phyloP scores from a whole-genome alignment of 169 alveolate genomes.

The Toxoplasma gondii region DNA sequence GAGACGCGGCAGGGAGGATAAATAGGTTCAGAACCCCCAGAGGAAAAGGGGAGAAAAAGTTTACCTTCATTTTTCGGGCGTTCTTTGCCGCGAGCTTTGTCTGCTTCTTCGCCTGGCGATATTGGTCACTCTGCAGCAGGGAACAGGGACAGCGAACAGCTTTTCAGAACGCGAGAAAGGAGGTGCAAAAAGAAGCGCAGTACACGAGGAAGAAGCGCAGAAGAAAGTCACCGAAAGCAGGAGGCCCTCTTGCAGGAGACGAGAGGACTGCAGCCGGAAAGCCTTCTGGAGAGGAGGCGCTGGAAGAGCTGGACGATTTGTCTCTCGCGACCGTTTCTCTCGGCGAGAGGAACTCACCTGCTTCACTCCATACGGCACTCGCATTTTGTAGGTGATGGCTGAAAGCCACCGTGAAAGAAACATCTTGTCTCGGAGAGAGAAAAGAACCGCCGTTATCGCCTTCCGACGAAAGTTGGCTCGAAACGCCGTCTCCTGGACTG shows the following conservation, averaged over 20 bases:
- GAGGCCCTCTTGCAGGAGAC: too few relatives aligned
- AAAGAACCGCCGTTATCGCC: neutral
- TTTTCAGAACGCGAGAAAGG: neutral
- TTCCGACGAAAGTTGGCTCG: too few relatives aligned
- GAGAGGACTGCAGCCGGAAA: too few relatives aligned
- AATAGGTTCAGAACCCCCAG: neutral
- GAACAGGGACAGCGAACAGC: neutral
- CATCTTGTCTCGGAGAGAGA: neutral
- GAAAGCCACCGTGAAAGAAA: neutral
- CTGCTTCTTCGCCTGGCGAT: constrained; percentile 17
- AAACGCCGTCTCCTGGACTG: too few relatives aligned
- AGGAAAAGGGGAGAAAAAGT: neutral
- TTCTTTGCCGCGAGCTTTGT: neutral
- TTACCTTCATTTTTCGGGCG: constrained; percentile 35
- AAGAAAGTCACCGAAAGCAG: neutral
- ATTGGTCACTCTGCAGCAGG: constrained; percentile 22
- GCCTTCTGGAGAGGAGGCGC: too few relatives aligned
- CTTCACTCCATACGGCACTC: constrained; percentile 40
- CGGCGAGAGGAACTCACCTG: constrained; percentile 21
- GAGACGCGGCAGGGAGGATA: neutral
- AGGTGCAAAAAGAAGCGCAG: neutral
- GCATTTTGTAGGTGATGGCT: constrained; percentile 29
- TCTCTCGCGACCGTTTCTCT: too few relatives aligned
- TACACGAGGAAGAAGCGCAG: neutral
- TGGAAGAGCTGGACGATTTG: too few relatives aligned